phyloP scores from a whole-genome alignment of 805 yeast species.

The Hanseniaspora thailandica region DNA sequence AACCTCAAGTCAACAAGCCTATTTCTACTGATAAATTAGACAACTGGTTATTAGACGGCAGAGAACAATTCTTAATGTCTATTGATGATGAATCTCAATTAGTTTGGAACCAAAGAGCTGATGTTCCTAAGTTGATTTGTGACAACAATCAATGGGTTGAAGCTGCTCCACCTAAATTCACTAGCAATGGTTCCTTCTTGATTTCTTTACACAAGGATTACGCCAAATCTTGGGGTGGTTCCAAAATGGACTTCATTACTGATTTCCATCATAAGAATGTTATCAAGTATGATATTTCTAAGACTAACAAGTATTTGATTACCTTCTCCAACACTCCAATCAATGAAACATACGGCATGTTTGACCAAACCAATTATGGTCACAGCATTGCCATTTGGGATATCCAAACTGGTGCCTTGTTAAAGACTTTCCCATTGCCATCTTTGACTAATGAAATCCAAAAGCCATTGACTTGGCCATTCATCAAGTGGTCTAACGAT shows the following conservation, averaged over 20 bases:
- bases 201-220: slow-evolving; percentile 89
- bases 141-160: slow-evolving; percentile 85
- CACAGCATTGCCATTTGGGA: slow-evolving; percentile 93
- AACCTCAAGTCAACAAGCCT: slow-evolving; percentile 63
- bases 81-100: slow-evolving; percentile 70
- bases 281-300: slow-evolving; percentile 80
- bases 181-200: slow-evolving; percentile 84
- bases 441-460: slow-evolving; percentile 36
- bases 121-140: slow-evolving; percentile 61
- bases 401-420: slow-evolving; percentile 65
- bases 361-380: slow-evolving; percentile 77
- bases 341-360: slow-evolving; percentile 61
- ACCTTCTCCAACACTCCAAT: slow-evolving; percentile 84
- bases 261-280: slow-evolving; percentile 84
- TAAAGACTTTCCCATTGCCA: slow-evolving; percentile 83
- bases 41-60: slow-evolving; percentile 88
- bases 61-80: slow-evolving; percentile 83
- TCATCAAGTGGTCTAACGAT: slow-evolving; percentile 89
- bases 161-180: slow-evolving; percentile 65
- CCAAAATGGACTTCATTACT: slow-evolving; percentile 50
- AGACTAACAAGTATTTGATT: slow-evolving; percentile 78
- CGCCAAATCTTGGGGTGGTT: slow-evolving; percentile 93
- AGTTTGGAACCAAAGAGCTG: slow-evolving; percentile 68
- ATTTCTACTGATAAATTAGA: slow-evolving; percentile 68
- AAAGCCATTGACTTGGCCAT: slow-evolving; percentile 69